These are phyloP conservation scores for Scheffersomyces amazonensis DNA, from an alignment of 805 yeast species.

Conservation along the genomic window DNA sequence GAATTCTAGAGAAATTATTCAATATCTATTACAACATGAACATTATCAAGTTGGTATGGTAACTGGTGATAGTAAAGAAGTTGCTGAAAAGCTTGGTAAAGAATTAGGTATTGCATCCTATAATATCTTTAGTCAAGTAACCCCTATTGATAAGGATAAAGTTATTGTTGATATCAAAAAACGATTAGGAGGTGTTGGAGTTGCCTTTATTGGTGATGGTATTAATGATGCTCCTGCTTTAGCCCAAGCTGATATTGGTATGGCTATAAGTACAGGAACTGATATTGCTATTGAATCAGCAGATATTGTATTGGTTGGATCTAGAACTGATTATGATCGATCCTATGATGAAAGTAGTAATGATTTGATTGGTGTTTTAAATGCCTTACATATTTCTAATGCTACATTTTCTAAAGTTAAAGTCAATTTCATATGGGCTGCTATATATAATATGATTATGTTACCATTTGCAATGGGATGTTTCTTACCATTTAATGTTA, in stretches of 20 bases:
- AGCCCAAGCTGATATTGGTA: constrained; percentile 83
- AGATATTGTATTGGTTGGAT: constrained; percentile 71
- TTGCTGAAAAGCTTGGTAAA: constrained; percentile 63
- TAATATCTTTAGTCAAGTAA: constrained; percentile 70
- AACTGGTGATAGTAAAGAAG: constrained; percentile 75
- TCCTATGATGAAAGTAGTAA: constrained; percentile 15
- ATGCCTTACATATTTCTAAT: constrained; percentile 66
- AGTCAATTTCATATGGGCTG: constrained; percentile 84
- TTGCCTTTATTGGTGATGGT: constrained; percentile 96
- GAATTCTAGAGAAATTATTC: constrained; percentile 61
- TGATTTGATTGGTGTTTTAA: constrained; percentile 48
- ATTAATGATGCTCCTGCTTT: constrained; percentile 97
- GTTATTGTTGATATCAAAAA: constrained; percentile 58
- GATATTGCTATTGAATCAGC: constrained; percentile 98
- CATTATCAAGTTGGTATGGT: constrained; percentile 77
- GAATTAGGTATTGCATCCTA: constrained; percentile 62
- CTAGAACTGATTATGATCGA: constrained; percentile 16
- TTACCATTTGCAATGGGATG: constrained; percentile 94
- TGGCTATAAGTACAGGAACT: constrained; percentile 89
- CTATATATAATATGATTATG: constrained; percentile 78
- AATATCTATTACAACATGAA: constrained; percentile 43
- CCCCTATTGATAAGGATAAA: constrained; percentile 74
- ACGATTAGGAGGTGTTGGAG: constrained; percentile 38
- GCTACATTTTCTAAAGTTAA: constrained; percentile 73
- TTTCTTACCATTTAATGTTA: constrained; percentile 71